phyloP scores from a whole-genome alignment of 1,139 yeast genomes.

The Yamadazyma trypodendri region DNA sequence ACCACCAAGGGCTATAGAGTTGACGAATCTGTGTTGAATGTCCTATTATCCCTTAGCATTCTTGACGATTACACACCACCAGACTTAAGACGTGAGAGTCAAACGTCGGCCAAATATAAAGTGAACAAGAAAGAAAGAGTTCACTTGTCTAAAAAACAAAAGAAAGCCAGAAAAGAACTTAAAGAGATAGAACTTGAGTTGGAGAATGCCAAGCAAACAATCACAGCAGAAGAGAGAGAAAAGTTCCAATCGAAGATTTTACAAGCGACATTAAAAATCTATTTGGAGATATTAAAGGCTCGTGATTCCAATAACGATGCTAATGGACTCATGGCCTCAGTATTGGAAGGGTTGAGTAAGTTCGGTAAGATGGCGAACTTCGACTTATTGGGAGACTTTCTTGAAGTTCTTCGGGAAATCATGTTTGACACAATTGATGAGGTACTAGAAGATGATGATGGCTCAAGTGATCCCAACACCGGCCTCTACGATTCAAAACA shows the following conservation, averaged over 20 bases:
- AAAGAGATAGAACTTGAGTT: constrained; percentile 87
- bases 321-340: constrained; percentile 68
- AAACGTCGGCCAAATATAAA: constrained; percentile 43
- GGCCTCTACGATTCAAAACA: constrained; percentile 36
- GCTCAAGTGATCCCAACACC: constrained; percentile 22
- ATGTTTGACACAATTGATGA: constrained; percentile 47
- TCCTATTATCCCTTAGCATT: constrained; percentile 70
- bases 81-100: constrained; percentile 25
- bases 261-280: constrained; percentile 67
- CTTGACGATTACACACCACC: constrained; percentile 80
- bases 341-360: constrained; percentile 85
- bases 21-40: constrained; percentile 77
- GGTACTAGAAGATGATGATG: constrained; percentile 21
- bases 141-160: constrained; percentile 83
- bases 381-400: constrained; percentile 86
- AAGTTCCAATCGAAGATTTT: constrained; percentile 80
- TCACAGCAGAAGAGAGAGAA: constrained; percentile 85
- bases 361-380: constrained; percentile 92
- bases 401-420: constrained; percentile 83
- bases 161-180: constrained; percentile 82
- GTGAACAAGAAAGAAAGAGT: constrained; percentile 82
- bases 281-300: constrained; percentile 70
- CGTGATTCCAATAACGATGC: constrained; percentile 50
- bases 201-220: constrained; percentile 81
- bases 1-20: constrained; percentile 75